Evolutionary conservation across 108 stramenopile genomes (phyloP), one percentile per base, ranked within the genome.

Genomic region (Bacterosira constricta): DNA sequence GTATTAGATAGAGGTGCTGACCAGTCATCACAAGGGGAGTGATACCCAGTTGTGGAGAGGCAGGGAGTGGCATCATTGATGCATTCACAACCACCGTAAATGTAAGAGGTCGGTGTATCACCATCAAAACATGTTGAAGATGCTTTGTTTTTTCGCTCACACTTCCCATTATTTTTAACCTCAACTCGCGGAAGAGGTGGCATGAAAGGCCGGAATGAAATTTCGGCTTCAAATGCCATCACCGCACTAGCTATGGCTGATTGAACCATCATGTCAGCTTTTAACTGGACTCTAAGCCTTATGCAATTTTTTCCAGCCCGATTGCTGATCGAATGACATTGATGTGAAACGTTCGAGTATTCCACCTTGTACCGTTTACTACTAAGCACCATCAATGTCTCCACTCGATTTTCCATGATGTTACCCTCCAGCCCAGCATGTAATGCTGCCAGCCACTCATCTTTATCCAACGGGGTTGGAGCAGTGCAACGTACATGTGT

Each of bases 361-460:
- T 39, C 42, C 25, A 26, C 1, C 17, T 1, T 2, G 29, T 45
- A 1, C 26, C 41, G 36, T 13, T 63, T 58, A 18, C 51, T 64
- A 32, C 77, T 70, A 42, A 78, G 35, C 12, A 78, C 77, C 21
- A 35, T 20, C 45, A 78, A 58, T 42, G 68, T 74, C 27, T 71
- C 78, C 30, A 79, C 50, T 32, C 72, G 30, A 35, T 44, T 71
- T 7, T 73, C 71, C 11, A 63, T 25, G 31, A 84, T 70, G 31
- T 37, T 77, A 8, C 75, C 82, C 60, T 91, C 93, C 61, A 94
- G 46, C 25, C 93, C 90, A 23, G 88, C 77, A 71, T 88, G 85
- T 2, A 94, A 54, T 9, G 93, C 90, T 8, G 81, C 57, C 56
- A 94, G 71, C 93, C 93, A 94, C 15, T 82, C 63, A 52, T 91